Conservation (phyloP, 192 early-diverging fungal genomes). For the Umbelopsis ramanniana region DNA sequence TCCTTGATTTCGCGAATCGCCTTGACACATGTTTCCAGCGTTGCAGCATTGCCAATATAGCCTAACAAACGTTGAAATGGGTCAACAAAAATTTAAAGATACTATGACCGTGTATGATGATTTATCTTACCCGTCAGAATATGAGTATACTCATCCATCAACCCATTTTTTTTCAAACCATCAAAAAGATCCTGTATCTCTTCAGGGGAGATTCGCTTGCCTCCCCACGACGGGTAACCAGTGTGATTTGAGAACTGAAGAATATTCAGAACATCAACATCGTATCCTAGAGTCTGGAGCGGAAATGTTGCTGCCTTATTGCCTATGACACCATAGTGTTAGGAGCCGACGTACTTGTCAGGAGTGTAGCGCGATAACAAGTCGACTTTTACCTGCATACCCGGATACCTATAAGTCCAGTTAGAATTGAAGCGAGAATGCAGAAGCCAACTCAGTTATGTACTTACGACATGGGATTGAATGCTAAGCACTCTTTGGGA, state of each 20-base stretch:
- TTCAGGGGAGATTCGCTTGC: conserved; percentile 64
- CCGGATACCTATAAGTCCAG: conserved; percentile 43
- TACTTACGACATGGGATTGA: conserved; percentile 53
- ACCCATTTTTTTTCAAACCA: conserved; percentile 75
- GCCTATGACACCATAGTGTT: conserved; percentile 39
- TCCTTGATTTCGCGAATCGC: conserved; percentile 60
- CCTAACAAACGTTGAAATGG: conserved; percentile 42
- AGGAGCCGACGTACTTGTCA: neutral
- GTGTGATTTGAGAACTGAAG: conserved; percentile 96
- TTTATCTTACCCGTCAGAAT: conserved; percentile 71
- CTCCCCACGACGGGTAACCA: conserved; percentile 77
- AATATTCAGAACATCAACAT: conserved; percentile 93
- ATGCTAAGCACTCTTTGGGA: conserved; percentile 50
- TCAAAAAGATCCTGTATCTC: conserved; percentile 72
- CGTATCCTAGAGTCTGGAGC: conserved; percentile 85
- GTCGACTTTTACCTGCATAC: conserved; percentile 45
- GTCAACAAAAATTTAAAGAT: neutral
- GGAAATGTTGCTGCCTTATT: conserved; percentile 95
- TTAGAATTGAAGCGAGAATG: neutral
- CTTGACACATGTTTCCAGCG: conserved; percentile 57
- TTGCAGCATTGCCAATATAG: conserved; percentile 81
- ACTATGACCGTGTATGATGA: neutral
- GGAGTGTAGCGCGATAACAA: conserved; percentile 27
- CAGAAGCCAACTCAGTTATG: neutral
- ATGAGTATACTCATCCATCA: conserved; percentile 75